A percentile compares a stretch with the other conserved stretches of the same genome.
These are phyloP conservation scores for Leucocoprinus leucothites DNA, from an alignment of 768 basidiomycete species.

Conservation along the genomic window DNA sequence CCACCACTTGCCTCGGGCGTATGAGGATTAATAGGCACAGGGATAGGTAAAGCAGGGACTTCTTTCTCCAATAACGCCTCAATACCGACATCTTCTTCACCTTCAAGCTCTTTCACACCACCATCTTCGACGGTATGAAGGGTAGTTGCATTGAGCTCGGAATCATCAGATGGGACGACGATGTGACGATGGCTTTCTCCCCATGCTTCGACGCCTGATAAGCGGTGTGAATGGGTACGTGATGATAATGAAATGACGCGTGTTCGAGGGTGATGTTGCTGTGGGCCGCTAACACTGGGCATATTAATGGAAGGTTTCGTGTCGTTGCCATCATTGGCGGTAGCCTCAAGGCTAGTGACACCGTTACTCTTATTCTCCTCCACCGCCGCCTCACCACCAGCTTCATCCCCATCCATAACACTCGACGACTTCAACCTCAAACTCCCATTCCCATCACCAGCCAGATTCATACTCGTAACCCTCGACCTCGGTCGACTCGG, in stretches of 20 bases:
- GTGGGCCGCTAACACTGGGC: background rate
- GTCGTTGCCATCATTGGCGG: too few relatives aligned
- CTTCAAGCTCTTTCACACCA: background rate
- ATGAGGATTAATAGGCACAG: too few relatives aligned
- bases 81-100: constrained; percentile 4
- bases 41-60: background rate
- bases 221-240: constrained; percentile 6
- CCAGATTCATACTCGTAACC: constrained; percentile 2
- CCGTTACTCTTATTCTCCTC: background rate
- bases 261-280: background rate
- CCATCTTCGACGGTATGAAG: background rate
- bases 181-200: constrained; percentile 10
- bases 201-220: constrained; percentile 9
- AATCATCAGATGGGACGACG: background rate
- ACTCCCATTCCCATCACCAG: background rate
- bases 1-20: too few relatives aligned
- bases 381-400: background rate
- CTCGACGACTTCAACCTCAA: background rate
- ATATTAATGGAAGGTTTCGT: background rate
- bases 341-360: background rate
- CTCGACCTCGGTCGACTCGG: constrained; percentile 5
- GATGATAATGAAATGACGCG: constrained; percentile 8
- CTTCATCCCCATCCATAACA: background rate
- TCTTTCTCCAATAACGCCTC: constrained; percentile 11
- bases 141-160: background rate